Conservation (phyloP, 208 protist species). For the Trypanosomatidae sp. region DNA sequence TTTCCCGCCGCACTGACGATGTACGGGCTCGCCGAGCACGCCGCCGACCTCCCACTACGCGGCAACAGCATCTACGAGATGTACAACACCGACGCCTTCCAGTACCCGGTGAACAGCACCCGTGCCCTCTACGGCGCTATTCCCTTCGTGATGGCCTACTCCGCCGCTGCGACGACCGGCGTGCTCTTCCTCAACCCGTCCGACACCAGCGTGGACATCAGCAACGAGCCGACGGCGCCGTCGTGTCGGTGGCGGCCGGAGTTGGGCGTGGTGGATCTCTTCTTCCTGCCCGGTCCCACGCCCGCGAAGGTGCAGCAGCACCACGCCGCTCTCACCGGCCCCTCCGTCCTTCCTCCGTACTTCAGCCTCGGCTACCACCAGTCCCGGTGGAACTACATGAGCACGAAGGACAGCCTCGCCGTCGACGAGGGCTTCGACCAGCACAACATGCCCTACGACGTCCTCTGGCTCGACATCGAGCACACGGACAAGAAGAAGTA, state of each 20-base stretch:
- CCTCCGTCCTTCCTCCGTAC: slow-evolving; percentile 93
- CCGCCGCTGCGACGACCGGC: slow-evolving; percentile 50
- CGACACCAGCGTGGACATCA: slow-evolving; percentile 66
- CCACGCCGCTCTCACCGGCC: slow-evolving; percentile 94
- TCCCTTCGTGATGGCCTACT: slow-evolving; percentile 95
- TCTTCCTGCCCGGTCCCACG: slow-evolving; percentile 94
- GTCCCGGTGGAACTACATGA: slow-evolving; percentile 98
- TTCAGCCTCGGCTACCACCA: slow-evolving; percentile 98
- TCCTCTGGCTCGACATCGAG: slow-evolving; percentile 99
- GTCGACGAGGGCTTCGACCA: slow-evolving; percentile 95
- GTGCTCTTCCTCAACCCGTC: slow-evolving; percentile 97
- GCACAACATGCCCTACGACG: slow-evolving; percentile 98
- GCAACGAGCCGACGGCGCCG: slow-evolving; percentile 26
- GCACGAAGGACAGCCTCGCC: slow-evolving; percentile 87
- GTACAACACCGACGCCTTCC: slow-evolving; percentile 98
- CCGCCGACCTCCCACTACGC: slow-evolving; percentile 84
- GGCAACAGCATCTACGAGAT: slow-evolving; percentile 89
- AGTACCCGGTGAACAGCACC: slow-evolving; percentile 96
- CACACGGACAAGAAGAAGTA: slow-evolving; percentile 99
- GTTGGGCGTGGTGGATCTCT: slow-evolving; percentile 95
- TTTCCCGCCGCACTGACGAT: slow-evolving; percentile 75
- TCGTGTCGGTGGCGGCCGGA: slow-evolving; percentile 92
- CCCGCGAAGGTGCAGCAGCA: slow-evolving; percentile 87
- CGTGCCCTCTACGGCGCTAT: slow-evolving; percentile 96
- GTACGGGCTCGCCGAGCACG: slow-evolving; percentile 97